Conservation (phyloP, 257 asterid genomes). For the Petunia secreta region DNA sequence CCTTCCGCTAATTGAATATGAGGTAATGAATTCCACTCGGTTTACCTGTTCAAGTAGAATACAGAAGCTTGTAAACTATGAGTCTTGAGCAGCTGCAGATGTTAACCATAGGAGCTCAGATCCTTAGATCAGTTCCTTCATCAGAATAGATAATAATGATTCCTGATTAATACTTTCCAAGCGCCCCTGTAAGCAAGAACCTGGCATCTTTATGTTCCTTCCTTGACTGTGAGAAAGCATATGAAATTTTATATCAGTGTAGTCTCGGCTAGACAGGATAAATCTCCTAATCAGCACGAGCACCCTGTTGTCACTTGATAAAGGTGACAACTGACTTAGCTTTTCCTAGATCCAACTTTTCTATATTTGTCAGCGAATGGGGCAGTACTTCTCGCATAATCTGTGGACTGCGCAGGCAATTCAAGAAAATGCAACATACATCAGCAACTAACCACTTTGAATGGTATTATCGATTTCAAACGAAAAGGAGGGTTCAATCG, state of each 20-base stretch:
- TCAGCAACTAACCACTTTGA: neutral
- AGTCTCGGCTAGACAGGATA: neutral
- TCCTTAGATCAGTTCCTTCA: neutral
- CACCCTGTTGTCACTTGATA: neutral
- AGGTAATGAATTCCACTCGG: neutral
- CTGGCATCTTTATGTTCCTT: neutral
- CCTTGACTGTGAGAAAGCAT: neutral
- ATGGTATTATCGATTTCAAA: neutral
- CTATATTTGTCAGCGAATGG: neutral
- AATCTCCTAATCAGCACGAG: neutral
- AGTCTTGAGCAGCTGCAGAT: neutral
- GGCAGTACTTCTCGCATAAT: neutral
- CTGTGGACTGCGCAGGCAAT: neutral
- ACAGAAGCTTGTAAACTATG: neutral
- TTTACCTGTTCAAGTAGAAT: neutral
- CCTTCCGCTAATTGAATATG: neutral
- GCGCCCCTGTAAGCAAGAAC: neutral
- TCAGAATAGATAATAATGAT: neutral
- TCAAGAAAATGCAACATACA: neutral
- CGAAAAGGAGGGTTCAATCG: neutral
- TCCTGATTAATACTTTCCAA: neutral
- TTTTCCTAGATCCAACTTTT: neutral
- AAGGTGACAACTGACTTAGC: neutral
- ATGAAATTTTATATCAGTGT: neutral
- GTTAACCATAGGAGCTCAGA: neutral